A percentile compares a stretch with the other conserved stretches of the same genome.
Conservation (phyloP, 805 yeast species). For the Tetrapisispora taiwanensis region DNA sequence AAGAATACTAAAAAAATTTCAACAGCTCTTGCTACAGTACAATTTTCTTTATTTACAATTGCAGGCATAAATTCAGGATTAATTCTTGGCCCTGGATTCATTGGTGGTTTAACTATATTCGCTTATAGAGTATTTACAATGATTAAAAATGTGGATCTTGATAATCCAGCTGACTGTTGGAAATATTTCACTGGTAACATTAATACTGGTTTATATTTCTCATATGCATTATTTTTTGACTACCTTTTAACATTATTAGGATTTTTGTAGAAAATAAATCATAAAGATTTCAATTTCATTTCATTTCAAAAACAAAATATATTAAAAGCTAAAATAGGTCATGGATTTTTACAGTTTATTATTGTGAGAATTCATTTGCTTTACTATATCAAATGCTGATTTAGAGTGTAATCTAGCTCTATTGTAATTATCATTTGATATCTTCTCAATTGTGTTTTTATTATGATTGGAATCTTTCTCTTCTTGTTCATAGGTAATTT, state of each 20-base stretch:
- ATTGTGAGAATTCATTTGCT: not conserved
- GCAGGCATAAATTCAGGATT: constrained; percentile 65
- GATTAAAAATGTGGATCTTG: constrained; percentile 67
- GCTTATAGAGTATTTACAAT: constrained; percentile 57
- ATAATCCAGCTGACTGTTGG: constrained; percentile 78
- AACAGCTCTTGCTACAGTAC: constrained; percentile 53
- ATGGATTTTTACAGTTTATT: too few relatives aligned
- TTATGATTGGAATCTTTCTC: not conserved
- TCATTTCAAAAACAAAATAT: not conserved
- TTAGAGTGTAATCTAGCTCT: not conserved
- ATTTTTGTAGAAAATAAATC: constrained; percentile 6
- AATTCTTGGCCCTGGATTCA: constrained; percentile 75
- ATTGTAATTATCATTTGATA: not conserved
- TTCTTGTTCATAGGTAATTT: not conserved
- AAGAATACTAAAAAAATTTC: constrained; percentile 60
- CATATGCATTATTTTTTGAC: constrained; percentile 58
- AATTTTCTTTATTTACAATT: constrained; percentile 48
- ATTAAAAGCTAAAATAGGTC: too few relatives aligned
- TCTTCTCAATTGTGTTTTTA: not conserved
- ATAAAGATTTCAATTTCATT: not conserved
- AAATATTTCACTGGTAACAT: constrained; percentile 67
- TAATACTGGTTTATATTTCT: constrained; percentile 58
- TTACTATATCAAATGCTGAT: not conserved
- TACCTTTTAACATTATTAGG: constrained; percentile 39
- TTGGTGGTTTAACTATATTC: constrained; percentile 54